A percentile compares a stretch with the other conserved stretches of the same genome.
Evolutionary conservation across 148 eudicot genomes (phyloP).

Genomic region (Silene latifolia): DNA sequence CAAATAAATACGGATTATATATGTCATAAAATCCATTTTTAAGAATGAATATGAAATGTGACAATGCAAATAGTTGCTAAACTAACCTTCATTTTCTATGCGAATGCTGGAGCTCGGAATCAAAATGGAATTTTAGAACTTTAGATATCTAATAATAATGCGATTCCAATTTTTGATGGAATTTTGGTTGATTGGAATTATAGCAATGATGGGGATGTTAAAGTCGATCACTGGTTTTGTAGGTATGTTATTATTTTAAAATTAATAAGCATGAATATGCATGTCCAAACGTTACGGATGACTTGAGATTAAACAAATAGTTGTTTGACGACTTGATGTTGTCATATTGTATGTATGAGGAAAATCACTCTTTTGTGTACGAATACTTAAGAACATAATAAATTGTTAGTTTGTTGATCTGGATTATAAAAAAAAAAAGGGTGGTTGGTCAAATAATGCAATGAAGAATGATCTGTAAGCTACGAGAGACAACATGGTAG

Average conservation of each 20-base stretch:
- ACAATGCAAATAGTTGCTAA: neutral
- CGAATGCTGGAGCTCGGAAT: neutral
- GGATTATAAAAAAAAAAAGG: neutral
- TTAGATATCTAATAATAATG: no score
- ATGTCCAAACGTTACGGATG: neutral
- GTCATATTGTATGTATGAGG: neutral
- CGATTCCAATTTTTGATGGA: neutral
- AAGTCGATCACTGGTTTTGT: neutral
- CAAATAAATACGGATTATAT: neutral
- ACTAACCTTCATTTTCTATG: conserved; percentile 2
- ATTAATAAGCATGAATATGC: neutral
- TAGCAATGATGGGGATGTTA: neutral
- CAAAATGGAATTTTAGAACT: neutral
- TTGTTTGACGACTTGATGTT: neutral
- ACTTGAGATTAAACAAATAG: neutral
- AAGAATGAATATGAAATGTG: neutral
- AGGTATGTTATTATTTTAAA: neutral
- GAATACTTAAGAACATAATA: no score
- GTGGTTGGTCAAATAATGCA: neutral
- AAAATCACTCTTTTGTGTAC: no score
- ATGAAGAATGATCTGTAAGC: neutral
- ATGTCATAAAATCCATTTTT: neutral
- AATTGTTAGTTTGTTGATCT: neutral
- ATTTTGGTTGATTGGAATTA: neutral
- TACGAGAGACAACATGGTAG: neutral